Percentiles rank a stretch among this genome's conserved stretches.
These are phyloP conservation scores for Phellinidium pouzarii DNA, from an alignment of 1,284 basidiomycete genomes.

Conservation along the genomic window DNA sequence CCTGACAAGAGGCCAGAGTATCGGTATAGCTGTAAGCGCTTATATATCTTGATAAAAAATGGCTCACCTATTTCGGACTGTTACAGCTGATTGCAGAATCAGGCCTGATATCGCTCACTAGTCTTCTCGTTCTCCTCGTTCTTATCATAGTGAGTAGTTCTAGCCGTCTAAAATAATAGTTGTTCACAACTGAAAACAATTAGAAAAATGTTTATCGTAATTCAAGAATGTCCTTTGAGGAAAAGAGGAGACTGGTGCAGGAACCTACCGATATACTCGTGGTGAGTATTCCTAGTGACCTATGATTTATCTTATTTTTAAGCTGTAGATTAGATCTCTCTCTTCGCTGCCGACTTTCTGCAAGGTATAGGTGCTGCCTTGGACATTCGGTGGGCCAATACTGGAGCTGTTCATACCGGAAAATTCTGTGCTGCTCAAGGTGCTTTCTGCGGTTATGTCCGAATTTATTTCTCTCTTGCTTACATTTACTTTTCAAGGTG, in stretches of 20 bases:
- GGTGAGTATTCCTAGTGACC: background rate
- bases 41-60: background rate
- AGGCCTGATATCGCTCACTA: constrained; percentile 8
- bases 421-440: constrained; percentile 18
- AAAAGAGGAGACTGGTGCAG: constrained; percentile 7
- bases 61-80: background rate
- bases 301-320: background rate
- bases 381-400: constrained; percentile 16
- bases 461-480: background rate
- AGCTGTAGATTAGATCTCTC: constrained; percentile 10
- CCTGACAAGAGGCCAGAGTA: constrained; percentile 8
- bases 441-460: background rate
- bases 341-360: constrained; percentile 17
- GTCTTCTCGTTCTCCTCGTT: constrained; percentile 2
- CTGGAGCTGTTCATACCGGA: constrained; percentile 12
- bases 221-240: background rate
- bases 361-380: constrained; percentile 16
- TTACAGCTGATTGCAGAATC: constrained; percentile 12
- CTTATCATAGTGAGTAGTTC: constrained; percentile 12
- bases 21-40: constrained; percentile 9
- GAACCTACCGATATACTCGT: constrained; percentile 13
- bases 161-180: background rate
- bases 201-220: constrained; percentile 13
- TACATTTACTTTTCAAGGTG: constrained; percentile 22
- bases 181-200: background rate